These are phyloP conservation scores for Marsdenia floribunda DNA, from an alignment of 257 asterid genomes.

Conservation along the genomic window DNA sequence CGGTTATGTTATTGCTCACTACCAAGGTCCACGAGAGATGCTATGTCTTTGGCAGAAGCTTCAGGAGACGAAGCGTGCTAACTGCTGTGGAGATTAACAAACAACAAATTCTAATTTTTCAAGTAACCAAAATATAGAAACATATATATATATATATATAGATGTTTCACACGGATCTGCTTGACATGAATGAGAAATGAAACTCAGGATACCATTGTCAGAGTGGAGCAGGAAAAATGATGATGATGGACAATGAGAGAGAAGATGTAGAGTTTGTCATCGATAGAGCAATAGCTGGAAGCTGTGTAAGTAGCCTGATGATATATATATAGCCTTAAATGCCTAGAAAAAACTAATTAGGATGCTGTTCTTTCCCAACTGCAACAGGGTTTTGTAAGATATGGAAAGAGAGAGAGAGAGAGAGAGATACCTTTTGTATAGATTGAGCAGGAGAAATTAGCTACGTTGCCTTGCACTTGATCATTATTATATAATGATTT, in stretches of 20 bases:
- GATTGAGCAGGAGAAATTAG: not conserved
- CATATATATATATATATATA: not conserved
- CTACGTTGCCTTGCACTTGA: not conserved
- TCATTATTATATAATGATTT: not conserved
- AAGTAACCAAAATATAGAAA: not conserved
- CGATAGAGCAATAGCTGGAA: not conserved
- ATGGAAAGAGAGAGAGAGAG: not conserved
- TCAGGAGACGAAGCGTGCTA: constrained; percentile 54
- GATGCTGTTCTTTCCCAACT: not conserved
- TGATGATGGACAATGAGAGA: not conserved
- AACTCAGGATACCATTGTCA: constrained; percentile 3
- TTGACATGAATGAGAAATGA: not conserved
- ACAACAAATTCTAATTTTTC: not conserved
- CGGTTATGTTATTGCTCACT: constrained; percentile 83
- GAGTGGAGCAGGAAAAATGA: not conserved
- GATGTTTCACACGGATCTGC: not conserved
- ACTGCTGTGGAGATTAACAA: constrained; percentile 69
- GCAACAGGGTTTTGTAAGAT: constrained; percentile 14
- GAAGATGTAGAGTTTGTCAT: not conserved
- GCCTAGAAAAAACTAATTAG: not conserved
- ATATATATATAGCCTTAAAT: not conserved
- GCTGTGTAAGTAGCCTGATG: not conserved
- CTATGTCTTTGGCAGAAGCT: constrained; percentile 95
- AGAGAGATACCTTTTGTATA: constrained; percentile 2
- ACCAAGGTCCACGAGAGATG: constrained; percentile 89